phyloP scores from a whole-genome alignment of 1,139 yeast genomes.

The Yamadazyma dushanensis region DNA sequence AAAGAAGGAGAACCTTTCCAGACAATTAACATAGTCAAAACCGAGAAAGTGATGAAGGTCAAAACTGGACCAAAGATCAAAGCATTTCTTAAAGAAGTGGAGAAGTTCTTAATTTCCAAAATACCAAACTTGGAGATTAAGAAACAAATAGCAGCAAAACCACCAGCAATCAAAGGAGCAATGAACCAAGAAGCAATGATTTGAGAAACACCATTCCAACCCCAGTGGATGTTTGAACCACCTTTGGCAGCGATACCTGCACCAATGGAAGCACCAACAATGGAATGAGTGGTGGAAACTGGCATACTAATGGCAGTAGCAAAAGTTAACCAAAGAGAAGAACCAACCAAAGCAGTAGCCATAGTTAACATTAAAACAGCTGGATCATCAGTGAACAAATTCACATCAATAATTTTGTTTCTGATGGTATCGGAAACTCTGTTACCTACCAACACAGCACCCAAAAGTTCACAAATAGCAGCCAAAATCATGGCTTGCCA shows the following conservation, averaged over 20 bases:
- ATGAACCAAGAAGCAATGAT: slow-evolving; percentile 81
- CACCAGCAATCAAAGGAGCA: slow-evolving; percentile 74
- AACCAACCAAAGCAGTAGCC: slow-evolving; percentile 75
- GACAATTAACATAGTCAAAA: slow-evolving; percentile 59
- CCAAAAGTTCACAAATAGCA: slow-evolving; percentile 66
- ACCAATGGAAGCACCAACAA: slow-evolving; percentile 77
- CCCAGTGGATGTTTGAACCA: slow-evolving; percentile 63
- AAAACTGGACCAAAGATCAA: slow-evolving; percentile 58
- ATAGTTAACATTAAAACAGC: slow-evolving; percentile 72
- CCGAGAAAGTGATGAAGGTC: slow-evolving; percentile 60
- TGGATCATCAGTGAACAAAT: slow-evolving; percentile 52
- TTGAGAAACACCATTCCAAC: slow-evolving; percentile 72
- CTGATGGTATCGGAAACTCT: slow-evolving; percentile 71
- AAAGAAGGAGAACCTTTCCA: slow-evolving; percentile 79
- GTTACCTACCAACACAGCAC: slow-evolving; percentile 73
- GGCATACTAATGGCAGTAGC: slow-evolving; percentile 74
- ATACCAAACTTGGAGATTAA: slow-evolving; percentile 60
- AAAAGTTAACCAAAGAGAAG: slow-evolving; percentile 68
- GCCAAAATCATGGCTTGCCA: slow-evolving; percentile 78
- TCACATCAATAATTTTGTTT: slow-evolving; percentile 57
- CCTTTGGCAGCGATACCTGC: slow-evolving; percentile 73
- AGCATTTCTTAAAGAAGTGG: slow-evolving; percentile 51
- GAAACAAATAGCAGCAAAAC: slow-evolving; percentile 58
- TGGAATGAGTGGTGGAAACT: slow-evolving; percentile 77
- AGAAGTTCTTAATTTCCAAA: slow-evolving; percentile 53